Evolutionary conservation across 441 rosid genomes (phyloP).

Genomic region (Syzygium malaccense): DNA sequence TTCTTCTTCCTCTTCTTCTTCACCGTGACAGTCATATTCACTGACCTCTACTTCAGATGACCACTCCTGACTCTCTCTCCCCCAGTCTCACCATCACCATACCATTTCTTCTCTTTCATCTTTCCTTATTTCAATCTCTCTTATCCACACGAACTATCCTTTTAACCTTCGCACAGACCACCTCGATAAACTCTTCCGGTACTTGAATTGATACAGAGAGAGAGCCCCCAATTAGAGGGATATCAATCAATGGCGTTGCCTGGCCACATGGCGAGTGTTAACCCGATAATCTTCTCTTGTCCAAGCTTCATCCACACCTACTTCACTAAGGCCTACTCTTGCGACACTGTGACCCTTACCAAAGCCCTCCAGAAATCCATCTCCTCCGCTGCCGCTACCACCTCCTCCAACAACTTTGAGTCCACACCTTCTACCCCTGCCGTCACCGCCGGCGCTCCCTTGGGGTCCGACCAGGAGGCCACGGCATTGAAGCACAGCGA

Average conservation of each 20-base stretch:
- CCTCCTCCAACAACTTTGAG: background rate
- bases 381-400: background rate
- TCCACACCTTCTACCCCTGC: background rate
- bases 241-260: background rate
- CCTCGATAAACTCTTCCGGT: background rate
- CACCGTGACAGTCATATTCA: background rate
- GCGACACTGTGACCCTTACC: slow-evolving; percentile 27
- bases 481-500: background rate
- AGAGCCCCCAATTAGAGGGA: too few species aligned
- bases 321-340: background rate
- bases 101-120: background rate
- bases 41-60: background rate
- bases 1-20: background rate
- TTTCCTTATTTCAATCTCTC: background rate
- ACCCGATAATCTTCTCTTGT: background rate
- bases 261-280: background rate
- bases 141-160: background rate
- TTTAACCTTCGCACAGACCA: background rate
- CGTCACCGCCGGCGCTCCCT: slow-evolving; percentile 8
- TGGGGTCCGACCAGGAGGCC: slow-evolving; percentile 30
- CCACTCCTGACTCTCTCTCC: background rate
- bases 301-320: background rate
- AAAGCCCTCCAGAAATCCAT: slow-evolving; percentile 52
- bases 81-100: background rate
- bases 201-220: background rate